Base-by-base conservation (phyloP, 352 stramenopile genomes). In the Globisporangium paddicum region DNA sequence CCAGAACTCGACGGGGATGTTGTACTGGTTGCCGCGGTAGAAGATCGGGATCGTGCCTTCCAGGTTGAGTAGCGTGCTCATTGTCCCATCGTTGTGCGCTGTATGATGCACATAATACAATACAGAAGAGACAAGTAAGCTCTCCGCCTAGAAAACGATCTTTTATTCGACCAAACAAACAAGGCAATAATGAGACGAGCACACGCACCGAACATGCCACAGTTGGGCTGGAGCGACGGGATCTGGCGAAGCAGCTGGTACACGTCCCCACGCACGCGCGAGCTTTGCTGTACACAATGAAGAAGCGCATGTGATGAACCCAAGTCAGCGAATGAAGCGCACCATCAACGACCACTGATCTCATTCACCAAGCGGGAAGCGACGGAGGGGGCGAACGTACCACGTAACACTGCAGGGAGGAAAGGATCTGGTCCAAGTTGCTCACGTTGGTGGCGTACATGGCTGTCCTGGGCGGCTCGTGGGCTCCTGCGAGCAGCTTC, bases 1-100 rank as follows among this genome's bases (percentile, higher is more conserved):
- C 88, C 88, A 96, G 41, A 96, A 87, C 66, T 93, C 82, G 35
- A 96, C 78, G 0, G 88, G 88, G 62, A 96, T 96, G 55, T 96
- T 96, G 77, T 96, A 96, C 63, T 96, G 87, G 58, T 89, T 94
- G 47, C 79, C 68, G 8, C 84, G 67, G 58, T 96, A 96, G 67
- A 94, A 95, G 60, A 96, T 96, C 11, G 87, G 86, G 67, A 96
- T 95, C n/a, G 88, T 96, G 44, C 88, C 88, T 42, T 88, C 80
- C 7, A 95, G 69, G 58, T 92, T 86, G 32, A 95, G 68, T 59
- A 93, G 61, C 51, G 81, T 95, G 55, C 86, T 94, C 6, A 84
- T 94, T 3, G 80, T 88, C 41, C 86, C 86, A 67, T 95, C 86
- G 55, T 95, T 95, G 42, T 95, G 82, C 25, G 86, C 84, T 93